Evolutionary conservation across 148 eudicot genomes (phyloP).

Genomic region (Camellia lanceoleosa): DNA sequence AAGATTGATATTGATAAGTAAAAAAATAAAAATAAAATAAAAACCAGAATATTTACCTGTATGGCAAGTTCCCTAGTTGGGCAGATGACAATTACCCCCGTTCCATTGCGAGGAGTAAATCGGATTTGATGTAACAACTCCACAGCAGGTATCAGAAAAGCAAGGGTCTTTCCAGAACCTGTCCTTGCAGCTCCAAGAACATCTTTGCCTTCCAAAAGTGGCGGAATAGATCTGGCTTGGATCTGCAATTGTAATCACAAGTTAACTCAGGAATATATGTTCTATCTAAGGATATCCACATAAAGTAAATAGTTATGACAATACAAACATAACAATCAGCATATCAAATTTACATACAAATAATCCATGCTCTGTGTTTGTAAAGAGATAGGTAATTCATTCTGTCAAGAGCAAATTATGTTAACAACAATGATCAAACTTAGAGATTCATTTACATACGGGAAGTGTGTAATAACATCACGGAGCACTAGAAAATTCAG

Average conservation of each 20-base stretch:
- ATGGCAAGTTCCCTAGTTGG: conserved; percentile 98
- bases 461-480: not conserved
- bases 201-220: conserved; percentile 83
- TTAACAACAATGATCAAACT: not conserved
- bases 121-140: conserved; percentile 55
- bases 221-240: conserved; percentile 88
- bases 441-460: not conserved
- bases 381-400: not conserved
- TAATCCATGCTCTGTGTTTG: not conserved
- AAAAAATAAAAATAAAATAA: not conserved
- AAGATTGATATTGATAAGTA: not conserved
- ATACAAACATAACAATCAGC: conserved; percentile 1
- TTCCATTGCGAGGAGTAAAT: conserved; percentile 81
- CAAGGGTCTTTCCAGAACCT: conserved; percentile 98
- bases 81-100: conserved; percentile 77
- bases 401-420: not conserved
- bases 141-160: conserved; percentile 85
- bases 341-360: not conserved
- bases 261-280: not conserved
- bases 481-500: not conserved
- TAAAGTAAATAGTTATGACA: not conserved
- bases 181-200: conserved; percentile 99
- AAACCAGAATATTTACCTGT: conserved; percentile 47
- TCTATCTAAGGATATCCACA: not conserved
- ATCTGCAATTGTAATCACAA: conserved; percentile 39